Base-by-base conservation (phyloP, 345 rosid species). In the Salix koriyanagi region DNA sequence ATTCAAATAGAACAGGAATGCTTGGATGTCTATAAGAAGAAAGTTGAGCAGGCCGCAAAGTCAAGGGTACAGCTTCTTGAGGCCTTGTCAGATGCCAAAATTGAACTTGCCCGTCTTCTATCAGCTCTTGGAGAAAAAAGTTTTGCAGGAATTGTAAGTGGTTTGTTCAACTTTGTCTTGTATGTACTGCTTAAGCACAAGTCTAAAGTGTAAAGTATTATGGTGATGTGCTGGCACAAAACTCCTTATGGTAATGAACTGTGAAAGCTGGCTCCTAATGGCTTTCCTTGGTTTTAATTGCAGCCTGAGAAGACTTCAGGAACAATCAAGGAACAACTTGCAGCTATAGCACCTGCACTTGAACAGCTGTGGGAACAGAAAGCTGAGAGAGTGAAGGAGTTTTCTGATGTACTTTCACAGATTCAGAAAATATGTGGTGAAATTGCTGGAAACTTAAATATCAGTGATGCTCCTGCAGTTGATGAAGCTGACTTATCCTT, bases 321-420 rank as follows among this genome's bases (percentile, higher is more conserved):
- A 83, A 96, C 99, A 61, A 96, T 93, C 87, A 96, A 93, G 89
- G 94, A 93, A 77, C 99, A 96, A 76, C 97, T 93, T 70, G 94
- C 90, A 21, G 94, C 94, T 48, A 96, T 96, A 83, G 96, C 96
- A 72, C 99, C 99, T 2, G 91, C 81, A 7, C 97, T 96, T 66
- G 95, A 93, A 75, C 94, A 91, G 82, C 90, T 96, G 75, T 92
- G 92, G 91, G 89, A 90, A 80, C 98, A 90, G 87, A 93, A 96
- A 84, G 96, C 92, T 70, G 95, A 92, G 87, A 93, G 99, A 75
- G 88, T 92, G 12, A 79, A 79, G 77, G 90, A 91, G 79, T 91
- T 96, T 69, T 90, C 91, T 73, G 87, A 90, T 76, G 94, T 92
- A 25, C 99, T 81, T 76, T 86, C 96, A 32, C 96, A 96, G 76